phyloP scores from a whole-genome alignment of 768 basidiomycete genomes.

The Floccularia luteovirens region DNA sequence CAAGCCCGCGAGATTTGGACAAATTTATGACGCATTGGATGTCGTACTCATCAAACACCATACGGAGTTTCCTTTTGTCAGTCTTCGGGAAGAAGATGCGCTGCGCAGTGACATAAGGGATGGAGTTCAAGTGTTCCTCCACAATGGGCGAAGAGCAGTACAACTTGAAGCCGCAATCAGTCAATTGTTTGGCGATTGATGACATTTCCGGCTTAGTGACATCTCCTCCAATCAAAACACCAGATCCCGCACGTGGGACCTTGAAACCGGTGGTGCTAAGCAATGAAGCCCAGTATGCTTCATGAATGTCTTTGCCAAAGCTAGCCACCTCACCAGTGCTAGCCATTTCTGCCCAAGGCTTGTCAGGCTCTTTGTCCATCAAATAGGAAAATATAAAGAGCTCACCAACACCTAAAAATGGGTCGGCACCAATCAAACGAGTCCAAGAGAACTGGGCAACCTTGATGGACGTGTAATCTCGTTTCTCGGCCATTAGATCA shows the following conservation, averaged over 20 bases:
- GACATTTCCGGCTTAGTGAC: slow-evolving; percentile 81
- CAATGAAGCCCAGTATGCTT: slow-evolving; percentile 95
- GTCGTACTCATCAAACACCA: slow-evolving; percentile 91
- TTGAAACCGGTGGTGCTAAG: slow-evolving; percentile 95
- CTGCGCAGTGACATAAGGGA: slow-evolving; percentile 74
- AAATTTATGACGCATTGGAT: slow-evolving; percentile 95
- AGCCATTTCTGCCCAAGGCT: slow-evolving; percentile 72
- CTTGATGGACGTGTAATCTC: slow-evolving; percentile 94
- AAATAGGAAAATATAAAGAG: slow-evolving; percentile 10
- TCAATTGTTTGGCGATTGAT: slow-evolving; percentile 70
- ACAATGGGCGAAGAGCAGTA: slow-evolving; percentile 80
- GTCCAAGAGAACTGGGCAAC: slow-evolving; percentile 99
- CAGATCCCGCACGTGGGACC: slow-evolving; percentile 74
- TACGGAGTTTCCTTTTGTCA: slow-evolving; percentile 91
- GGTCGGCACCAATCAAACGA: slow-evolving; percentile 90
- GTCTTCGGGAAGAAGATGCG: slow-evolving; percentile 94
- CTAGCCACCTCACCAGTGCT: slow-evolving; percentile 97
- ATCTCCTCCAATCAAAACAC: slow-evolving; percentile 92
- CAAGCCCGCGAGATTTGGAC: slow-evolving; percentile 67
- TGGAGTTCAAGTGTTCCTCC: slow-evolving; percentile 72
- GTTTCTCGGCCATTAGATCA: slow-evolving; percentile 83
- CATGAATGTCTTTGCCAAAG: slow-evolving; percentile 89
- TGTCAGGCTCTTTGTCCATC: slow-evolving; percentile 3
- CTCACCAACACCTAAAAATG: slow-evolving; percentile 91
- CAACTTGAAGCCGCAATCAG: slow-evolving; percentile 90